A percentile compares a stretch with the other conserved stretches of the same genome.
These are phyloP conservation scores for Chrysoporthe puriensis DNA, from an alignment of 2,329 filamentous ascomycete genomes.

Conservation along the genomic window DNA sequence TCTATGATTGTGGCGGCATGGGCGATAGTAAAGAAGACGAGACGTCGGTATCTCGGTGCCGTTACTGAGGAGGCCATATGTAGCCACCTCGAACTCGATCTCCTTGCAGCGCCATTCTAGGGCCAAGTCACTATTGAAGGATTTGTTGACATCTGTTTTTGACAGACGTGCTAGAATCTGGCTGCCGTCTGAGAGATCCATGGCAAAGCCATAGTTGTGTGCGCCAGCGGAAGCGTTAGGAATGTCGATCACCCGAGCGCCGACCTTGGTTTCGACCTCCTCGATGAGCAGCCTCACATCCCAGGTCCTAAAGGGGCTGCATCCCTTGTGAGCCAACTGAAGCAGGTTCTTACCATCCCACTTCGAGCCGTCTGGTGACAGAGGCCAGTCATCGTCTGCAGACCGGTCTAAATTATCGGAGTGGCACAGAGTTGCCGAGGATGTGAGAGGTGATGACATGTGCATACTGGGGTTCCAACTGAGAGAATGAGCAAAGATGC, in stretches of 20 bases:
- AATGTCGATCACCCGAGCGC: conserved; percentile 1
- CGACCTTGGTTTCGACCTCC: not conserved
- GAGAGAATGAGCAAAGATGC: not conserved
- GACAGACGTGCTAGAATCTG: not conserved
- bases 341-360: not conserved
- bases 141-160: not conserved
- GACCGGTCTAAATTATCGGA: not conserved
- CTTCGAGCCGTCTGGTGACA: not conserved
- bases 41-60: not conserved
- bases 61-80: not conserved
- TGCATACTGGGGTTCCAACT: not conserved
- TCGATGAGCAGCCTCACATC: not conserved
- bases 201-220: conserved; percentile 7
- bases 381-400: not conserved
- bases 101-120: not conserved
- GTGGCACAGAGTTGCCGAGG: not conserved
- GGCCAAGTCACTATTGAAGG: not conserved
- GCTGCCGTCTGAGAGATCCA: not conserved
- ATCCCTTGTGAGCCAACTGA: not conserved
- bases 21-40: not conserved
- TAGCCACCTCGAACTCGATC: not conserved
- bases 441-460: not conserved
- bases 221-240: not conserved
- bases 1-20: not conserved
- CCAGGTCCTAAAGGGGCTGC: not conserved